Base-by-base conservation (phyloP, 2,329 filamentous ascomycete genomes). In the Didymella pinodella region DNA sequence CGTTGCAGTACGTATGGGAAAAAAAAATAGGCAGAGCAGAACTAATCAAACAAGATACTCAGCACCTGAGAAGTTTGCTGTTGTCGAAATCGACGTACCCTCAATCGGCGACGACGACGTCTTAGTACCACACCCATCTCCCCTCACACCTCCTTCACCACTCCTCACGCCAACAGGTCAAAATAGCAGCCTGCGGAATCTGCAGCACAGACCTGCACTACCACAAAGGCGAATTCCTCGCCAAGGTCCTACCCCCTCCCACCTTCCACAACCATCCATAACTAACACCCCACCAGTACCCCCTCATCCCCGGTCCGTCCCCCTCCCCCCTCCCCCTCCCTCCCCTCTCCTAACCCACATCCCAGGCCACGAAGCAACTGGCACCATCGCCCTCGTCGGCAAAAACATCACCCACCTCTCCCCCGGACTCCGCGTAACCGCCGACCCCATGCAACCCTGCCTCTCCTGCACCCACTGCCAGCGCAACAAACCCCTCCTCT, bases 401-500 rank as follows among this genome's bases (percentile, higher is more conserved):
- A 81, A 81, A 61, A 82, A 86, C 65, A 86, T 89, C 63, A 85
- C 83, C 65, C 83, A 80, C 43, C 86, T 90, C 76, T 69, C 82
- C 48, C 70, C 90, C 54, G 87, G 87, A 54, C 86, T 89, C 68
- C 84, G 86, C 46, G 87, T 90, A 32, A 82, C 79, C 4, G 79
- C 84, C 34, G 85, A 87, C 68, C 87, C 88, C 74, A 85, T 85
- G 16, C 85, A 90, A 74, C 84, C 90, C 43, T 91, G 89, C 76
- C 85, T 85, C 48, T 84, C 88, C 75, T 91, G 89, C 79, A 90
- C 89, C 82, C 90, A 90, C 80, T 91, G 89, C 79, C 85, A 86
- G 64, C 85, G 87, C 56, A 88, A 88, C 51, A 83, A 90, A 72
- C 82, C 86, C 29, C 78, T 91, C 46, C 84, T 90, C 55, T 92